Evolutionary conservation across 257 asterid species (phyloP), one percentile per base, ranked within the genome.

Genomic region (Linderniella brevidens): DNA sequence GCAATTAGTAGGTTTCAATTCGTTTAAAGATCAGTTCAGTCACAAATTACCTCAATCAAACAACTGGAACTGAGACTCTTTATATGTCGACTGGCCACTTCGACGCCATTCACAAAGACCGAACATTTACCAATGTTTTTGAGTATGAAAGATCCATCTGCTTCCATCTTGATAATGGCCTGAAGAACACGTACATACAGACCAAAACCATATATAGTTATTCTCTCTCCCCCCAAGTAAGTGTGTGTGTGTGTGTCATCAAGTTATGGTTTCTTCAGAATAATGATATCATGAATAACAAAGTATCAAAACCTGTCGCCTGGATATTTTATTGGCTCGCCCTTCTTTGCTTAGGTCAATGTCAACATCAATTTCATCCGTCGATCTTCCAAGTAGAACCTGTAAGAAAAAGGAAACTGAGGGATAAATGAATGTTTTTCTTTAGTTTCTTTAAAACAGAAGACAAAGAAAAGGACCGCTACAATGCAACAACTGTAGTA

Each of bases 361-460:
- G 64, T 85, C 99, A 54, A 90, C 94, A 47, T 73, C 76, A 55
- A 63, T 50, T 62, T 82, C 99, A 54, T 81, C 93, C 1, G 99
- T 85, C 17, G 99, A 77, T 73, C 99, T 85, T 70, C 99, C 99
- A 50, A 90, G 87, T 51, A 77, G 55, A 57, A 85, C 86, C 99
- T 90, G 63, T 57, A 63, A 66, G 55, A 29, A 10, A 5, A 4
- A 44, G 18, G 9, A 44, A 49, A 17, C 37, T 29, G 36, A 43
- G 44, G 15, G 19, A 20, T 32, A 13, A 10, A 42, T 32, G 16
- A 10, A 42, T 13, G 47, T 17, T 51, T 37, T 35, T 42, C 7
- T 12, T 62, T 44, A 45, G 16, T 25, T 37, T 49, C 46, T 48
- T 18, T 8, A 1, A 4, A 4, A 46, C 19, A 32, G 19, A 13